Evolutionary conservation across 768 basidiomycete species (phyloP).

Genomic region (Rhodosporidiobolus sp.): DNA sequence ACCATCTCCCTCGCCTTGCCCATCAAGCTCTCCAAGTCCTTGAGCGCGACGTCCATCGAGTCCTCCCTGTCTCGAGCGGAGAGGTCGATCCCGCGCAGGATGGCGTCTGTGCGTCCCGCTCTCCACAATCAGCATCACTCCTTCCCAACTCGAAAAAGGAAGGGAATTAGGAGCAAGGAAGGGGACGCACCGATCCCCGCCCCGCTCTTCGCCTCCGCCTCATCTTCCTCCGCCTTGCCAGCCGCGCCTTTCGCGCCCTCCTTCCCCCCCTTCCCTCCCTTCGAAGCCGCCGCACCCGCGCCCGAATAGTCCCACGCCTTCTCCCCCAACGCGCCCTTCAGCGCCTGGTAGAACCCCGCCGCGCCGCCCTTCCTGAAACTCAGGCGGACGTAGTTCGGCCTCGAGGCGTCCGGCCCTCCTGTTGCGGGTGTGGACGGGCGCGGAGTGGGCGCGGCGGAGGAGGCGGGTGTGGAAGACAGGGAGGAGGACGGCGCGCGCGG

Average conservation of each 20-base stretch:
- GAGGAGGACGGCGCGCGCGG: background rate
- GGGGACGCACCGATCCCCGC: constrained; percentile 14
- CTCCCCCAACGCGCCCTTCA: constrained; percentile 66
- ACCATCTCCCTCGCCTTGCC: constrained; percentile 87
- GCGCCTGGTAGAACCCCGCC: constrained; percentile 69
- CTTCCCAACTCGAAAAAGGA: background rate
- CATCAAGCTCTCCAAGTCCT: constrained; percentile 87
- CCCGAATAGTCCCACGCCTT: constrained; percentile 64
- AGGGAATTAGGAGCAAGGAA: constrained; percentile 20
- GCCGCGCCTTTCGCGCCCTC: background rate
- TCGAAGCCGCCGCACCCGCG: too few species aligned
- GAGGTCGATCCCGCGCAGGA: constrained; percentile 70
- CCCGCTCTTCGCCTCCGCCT: background rate
- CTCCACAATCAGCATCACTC: background rate
- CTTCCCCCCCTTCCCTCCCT: constrained; percentile 8
- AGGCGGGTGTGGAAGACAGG: background rate
- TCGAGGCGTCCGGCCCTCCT: constrained; percentile 47
- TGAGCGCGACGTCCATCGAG: constrained; percentile 69
- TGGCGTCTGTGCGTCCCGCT: constrained; percentile 60
- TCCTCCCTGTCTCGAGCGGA: constrained; percentile 63
- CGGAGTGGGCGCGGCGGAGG: constrained; percentile 54
- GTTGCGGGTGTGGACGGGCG: constrained; percentile 57
- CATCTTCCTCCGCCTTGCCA: background rate
- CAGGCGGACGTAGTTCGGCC: constrained; percentile 61
- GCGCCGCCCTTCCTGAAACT: constrained; percentile 92